phyloP scores from a whole-genome alignment of 139 green algal species.

The Gonium pectorale region DNA sequence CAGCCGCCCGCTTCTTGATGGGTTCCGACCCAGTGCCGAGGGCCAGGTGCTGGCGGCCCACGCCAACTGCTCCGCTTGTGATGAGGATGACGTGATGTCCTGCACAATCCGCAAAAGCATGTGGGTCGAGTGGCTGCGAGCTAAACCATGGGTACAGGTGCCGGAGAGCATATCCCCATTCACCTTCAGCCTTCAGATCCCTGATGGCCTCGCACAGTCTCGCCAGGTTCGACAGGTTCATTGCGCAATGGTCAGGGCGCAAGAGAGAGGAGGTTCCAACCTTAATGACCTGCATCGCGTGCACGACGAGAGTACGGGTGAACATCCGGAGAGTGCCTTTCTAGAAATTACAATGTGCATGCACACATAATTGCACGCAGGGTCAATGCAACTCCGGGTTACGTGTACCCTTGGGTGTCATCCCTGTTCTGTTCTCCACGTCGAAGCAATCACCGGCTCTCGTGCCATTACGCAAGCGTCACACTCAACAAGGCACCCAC shows the following conservation, averaged over 20 bases:
- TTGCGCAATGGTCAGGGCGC: slow-evolving; percentile 69
- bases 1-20: slow-evolving; percentile 88
- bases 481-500: background rate
- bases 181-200: slow-evolving; percentile 67
- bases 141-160: no score
- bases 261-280: slow-evolving; percentile 90
- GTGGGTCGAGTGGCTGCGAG: no score
- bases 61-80: slow-evolving; percentile 89
- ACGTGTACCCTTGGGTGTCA: no score
- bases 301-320: no score
- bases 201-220: slow-evolving; percentile 80
- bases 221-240: slow-evolving; percentile 84
- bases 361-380: no score
- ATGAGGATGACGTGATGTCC: slow-evolving; percentile 91
- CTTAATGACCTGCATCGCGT: slow-evolving; percentile 96
- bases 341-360: no score
- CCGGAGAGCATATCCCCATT: no score
- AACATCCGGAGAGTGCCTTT: no score
- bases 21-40: slow-evolving; percentile 75
- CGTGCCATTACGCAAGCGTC: background rate
- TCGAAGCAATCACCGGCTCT: no score
- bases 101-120: no score
- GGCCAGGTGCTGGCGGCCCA: slow-evolving; percentile 86
- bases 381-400: no score
- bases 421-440: no score